phyloP scores from a whole-genome alignment of 495 filamentous ascomycete species.

The Aspergillus bridgeri region DNA sequence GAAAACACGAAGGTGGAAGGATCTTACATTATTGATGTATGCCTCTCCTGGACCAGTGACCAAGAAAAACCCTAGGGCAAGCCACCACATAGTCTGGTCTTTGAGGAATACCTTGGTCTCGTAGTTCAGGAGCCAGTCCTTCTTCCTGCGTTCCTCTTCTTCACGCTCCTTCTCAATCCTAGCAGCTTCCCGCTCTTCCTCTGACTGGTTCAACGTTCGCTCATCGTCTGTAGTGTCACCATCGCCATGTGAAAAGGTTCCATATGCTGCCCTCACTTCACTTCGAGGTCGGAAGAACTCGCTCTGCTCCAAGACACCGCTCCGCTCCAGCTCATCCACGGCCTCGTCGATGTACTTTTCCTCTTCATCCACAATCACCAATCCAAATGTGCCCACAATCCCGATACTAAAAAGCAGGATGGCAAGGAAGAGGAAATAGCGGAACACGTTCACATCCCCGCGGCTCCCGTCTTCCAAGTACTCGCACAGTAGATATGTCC shows the following conservation, averaged over 20 bases:
- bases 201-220: conserved; percentile 32
- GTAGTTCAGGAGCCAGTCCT: conserved; percentile 80
- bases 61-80: conserved; percentile 88
- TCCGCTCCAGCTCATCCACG: conserved; percentile 77
- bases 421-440: conserved; percentile 80
- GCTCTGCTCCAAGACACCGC: conserved; percentile 73
- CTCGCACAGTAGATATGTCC: conserved; percentile 72
- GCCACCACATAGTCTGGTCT: conserved; percentile 93
- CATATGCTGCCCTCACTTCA: conserved; percentile 47
- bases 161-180: conserved; percentile 49
- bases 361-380: conserved; percentile 64
- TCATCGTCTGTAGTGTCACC: conserved; percentile 33
- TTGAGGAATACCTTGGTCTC: conserved; percentile 79
- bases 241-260: conserved; percentile 42
- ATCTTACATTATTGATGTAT: conserved; percentile 82
- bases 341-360: conserved; percentile 80
- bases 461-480: conserved; percentile 52
- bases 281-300: conserved; percentile 53
- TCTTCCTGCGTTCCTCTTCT: conserved; percentile 68
- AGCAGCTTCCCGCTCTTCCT: conserved; percentile 44
- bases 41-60: conserved; percentile 92
- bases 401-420: conserved; percentile 64
- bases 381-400: conserved; percentile 65
- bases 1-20: not conserved
- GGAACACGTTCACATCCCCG: conserved; percentile 82